Percentiles rank a stretch among this genome's conserved stretches.
Evolutionary conservation across 352 stramenopile species (phyloP).

Genomic region (Globisporangium mamillatum): DNA sequence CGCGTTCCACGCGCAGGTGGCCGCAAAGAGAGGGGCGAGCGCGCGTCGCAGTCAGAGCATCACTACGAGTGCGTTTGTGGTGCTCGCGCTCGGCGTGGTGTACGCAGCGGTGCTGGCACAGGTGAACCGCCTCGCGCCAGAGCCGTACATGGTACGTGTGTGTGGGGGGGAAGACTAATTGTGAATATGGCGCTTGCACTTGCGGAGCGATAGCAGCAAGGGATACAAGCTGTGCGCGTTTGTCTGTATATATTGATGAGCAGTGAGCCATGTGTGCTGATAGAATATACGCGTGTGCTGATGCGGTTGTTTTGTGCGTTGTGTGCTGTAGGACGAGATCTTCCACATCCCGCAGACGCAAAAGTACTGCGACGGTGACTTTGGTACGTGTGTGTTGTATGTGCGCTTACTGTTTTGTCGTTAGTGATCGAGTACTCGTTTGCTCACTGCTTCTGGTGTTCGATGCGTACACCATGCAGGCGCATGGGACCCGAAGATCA

Average conservation of each 20-base stretch:
- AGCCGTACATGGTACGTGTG: slow-evolving; percentile 66
- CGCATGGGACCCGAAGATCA: slow-evolving; percentile 92
- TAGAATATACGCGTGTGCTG: not conserved
- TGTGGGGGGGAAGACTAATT: not conserved
- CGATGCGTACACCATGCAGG: slow-evolving; percentile 27
- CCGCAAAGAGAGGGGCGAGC: not conserved
- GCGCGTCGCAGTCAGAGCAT: not conserved
- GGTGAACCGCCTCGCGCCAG: slow-evolving; percentile 37
- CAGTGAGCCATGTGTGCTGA: not conserved
- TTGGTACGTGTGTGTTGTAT: slow-evolving; percentile 25
- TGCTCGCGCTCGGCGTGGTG: slow-evolving; percentile 18
- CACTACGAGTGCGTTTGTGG: slow-evolving; percentile 2
- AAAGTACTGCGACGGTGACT: slow-evolving; percentile 74
- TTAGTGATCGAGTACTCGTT: not conserved
- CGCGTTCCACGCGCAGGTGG: slow-evolving; percentile 4
- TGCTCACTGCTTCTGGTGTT: not conserved
- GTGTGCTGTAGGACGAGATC: slow-evolving; percentile 69
- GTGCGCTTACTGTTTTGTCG: not conserved
- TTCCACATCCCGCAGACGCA: slow-evolving; percentile 82
- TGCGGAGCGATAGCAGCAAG: not conserved
- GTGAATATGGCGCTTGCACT: not conserved
- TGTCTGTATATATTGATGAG: not conserved
- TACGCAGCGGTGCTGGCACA: slow-evolving; percentile 29
- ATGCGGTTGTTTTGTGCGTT: not conserved
- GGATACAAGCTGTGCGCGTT: not conserved